phyloP scores from a whole-genome alignment of 108 stramenopile genomes.

The Nitzschia sp. region DNA sequence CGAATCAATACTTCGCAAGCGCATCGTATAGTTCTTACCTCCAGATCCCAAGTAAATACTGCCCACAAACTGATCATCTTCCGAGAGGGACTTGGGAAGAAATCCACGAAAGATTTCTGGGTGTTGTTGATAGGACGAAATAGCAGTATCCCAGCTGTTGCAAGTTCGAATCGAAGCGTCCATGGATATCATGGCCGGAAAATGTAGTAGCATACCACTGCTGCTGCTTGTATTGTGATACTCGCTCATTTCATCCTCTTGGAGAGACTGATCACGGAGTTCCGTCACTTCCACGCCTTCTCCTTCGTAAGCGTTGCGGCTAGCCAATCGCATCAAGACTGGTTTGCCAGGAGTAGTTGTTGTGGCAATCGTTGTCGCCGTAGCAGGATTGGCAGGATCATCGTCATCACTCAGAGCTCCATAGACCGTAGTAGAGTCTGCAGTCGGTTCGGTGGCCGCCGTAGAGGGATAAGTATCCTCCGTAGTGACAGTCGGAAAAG shows the following conservation, averaged over 20 bases:
- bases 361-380: not conserved
- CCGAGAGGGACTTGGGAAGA: conserved; percentile 34
- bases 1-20: not conserved
- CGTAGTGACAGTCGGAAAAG: conserved; percentile 3
- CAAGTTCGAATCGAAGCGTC: conserved; percentile 19
- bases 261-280: not conserved
- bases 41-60: conserved; percentile 8
- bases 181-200: conserved; percentile 11
- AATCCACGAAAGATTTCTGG: conserved; percentile 36
- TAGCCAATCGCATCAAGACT: conserved; percentile 36
- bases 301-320: conserved; percentile 40
- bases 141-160: conserved; percentile 27
- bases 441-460: not conserved
- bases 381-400: not conserved
- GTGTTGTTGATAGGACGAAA: conserved; percentile 10
- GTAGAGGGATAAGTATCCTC: not conserved
- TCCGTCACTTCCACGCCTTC: conserved; percentile 58
- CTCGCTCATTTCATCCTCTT: conserved; percentile 6
- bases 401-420: not conserved
- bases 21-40: conserved; percentile 1
- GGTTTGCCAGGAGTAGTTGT: conserved; percentile 3
- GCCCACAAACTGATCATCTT: conserved; percentile 28
- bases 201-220: not conserved
- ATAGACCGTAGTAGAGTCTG: not conserved
- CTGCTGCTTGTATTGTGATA: not conserved